Evolutionary conservation across 2,329 filamentous ascomycete species (phyloP), one percentile per base, ranked within the genome.

Genomic region (Teratosphaeria nubilosa): DNA sequence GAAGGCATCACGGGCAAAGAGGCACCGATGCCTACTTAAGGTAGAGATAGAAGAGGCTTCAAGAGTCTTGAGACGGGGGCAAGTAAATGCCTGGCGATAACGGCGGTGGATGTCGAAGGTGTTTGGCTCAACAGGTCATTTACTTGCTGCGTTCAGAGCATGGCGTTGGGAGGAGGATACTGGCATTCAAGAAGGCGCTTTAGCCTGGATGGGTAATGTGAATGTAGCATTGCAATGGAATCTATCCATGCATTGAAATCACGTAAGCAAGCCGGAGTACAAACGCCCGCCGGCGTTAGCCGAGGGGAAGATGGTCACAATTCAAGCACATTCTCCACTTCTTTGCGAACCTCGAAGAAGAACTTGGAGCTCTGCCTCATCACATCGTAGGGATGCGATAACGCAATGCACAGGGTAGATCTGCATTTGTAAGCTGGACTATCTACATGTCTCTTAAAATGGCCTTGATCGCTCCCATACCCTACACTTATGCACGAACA

Each of bases 1-100:
- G 75, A 75, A 2, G 70, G 63, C 30, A 64, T 72, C 57, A 71
- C 69, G 24, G 70, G 70, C 34, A 56, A 62, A 1, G 69, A 65
- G 6, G 70, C 69, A 30, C 70, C 70, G 3, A 60, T 61, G 59
- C 68, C 64, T 51, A 72, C 66, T n/a, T n/a, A n/a, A n/a, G n/a
- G 34, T 68, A 57, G 48, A 32, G n/a, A 20, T 30, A 53, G 58
- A 52, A 25, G 52, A 52, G 34, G 16, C 20, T 48, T 20, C 41
- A 5, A 7, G 6, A 48, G 6, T 22, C 41, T 20, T 24, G n/a
- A 41, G n/a, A 10, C 20, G 20, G 2, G 22, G 20, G 37, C 13
- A 48, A 9, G 41, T 6, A 7, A 22, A n/a, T 48, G 41, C 41
- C 41, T 48, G n/a, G 34, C 16, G 34, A 7, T 11, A 16, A 20